These are phyloP conservation scores for Bacterosira constricta DNA, from an alignment of 108 stramenopile species.

Conservation along the genomic window DNA sequence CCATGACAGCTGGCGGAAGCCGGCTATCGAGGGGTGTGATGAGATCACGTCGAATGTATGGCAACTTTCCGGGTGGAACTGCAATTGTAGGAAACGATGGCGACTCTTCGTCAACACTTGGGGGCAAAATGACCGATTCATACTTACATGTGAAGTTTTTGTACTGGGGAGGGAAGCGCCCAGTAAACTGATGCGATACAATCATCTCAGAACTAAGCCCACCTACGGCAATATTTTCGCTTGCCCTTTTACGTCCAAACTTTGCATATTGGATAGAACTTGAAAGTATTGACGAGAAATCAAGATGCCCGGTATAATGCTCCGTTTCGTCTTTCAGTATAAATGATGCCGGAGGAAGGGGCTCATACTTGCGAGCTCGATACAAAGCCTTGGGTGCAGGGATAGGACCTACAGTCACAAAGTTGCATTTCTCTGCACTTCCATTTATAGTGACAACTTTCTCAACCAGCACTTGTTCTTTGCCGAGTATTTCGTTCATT, in stretches of 20 bases:
- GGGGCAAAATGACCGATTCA: constrained; percentile 49
- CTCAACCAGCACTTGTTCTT: constrained; percentile 36
- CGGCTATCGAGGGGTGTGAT: constrained; percentile 17
- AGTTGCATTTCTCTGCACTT: constrained; percentile 5
- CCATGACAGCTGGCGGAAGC: constrained; percentile 4
- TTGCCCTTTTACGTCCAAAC: constrained; percentile 50
- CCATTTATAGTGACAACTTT: constrained; percentile 6
- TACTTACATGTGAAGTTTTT: constrained; percentile 59
- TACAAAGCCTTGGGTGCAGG: constrained; percentile 52
- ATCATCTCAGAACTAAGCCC: constrained; percentile 55
- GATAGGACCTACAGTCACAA: constrained; percentile 37
- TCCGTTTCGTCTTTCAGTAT: constrained; percentile 17
- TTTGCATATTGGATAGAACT: constrained; percentile 56
- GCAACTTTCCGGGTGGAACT: not conserved
- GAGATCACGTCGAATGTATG: constrained; percentile 14
- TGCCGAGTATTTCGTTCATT: constrained; percentile 33
- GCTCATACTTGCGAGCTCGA: constrained; percentile 51
- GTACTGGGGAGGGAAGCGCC: constrained; percentile 66
- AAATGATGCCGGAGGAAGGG: constrained; percentile 38
- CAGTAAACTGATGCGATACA: constrained; percentile 54
- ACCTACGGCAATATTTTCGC: constrained; percentile 57
- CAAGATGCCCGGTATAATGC: constrained; percentile 1
- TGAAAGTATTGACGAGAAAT: constrained; percentile 5
- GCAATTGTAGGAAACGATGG: constrained; percentile 9
- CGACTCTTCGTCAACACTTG: not conserved